Evolutionary conservation across 2,329 filamentous ascomycete species (phyloP), one percentile per base, ranked within the genome.

Genomic region (Talaromyces sp.): DNA sequence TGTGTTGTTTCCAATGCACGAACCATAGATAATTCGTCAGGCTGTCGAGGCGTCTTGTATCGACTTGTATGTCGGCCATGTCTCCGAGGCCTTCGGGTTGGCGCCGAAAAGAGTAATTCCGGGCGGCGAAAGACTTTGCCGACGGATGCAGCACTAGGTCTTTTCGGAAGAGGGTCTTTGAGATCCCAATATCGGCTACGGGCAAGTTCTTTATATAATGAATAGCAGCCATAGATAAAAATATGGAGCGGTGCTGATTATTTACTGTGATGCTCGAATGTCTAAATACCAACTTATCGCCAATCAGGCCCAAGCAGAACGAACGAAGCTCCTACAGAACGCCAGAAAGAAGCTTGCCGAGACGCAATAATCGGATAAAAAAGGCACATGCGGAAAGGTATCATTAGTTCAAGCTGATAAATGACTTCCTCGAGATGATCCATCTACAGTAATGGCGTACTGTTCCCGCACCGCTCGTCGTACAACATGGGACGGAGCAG

Each of bases 401-500:
- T 24, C 19, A 46, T 38, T 46, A 46, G n/a, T 46, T 46, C 43
- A 46, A 24, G 43, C 21, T 4, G 43, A 11, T 24, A 21, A 24
- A 46, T 24, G 19, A 9, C 21, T 24, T 24, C 19, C 24, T 5
- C n/a, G 43, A 46, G n/a, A 46, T 13, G 43, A 24, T 21, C 19
- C 8, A 46, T 46, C 43, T 10, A 46, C 43, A 24, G 11, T 46
- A 5, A 52, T 52, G 31, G 21, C 51, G 14, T 60, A 60, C 32
- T 60, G 58, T 26, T 60, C 58, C 13, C 58, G 58, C 13, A 60
- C 53, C 14, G 58, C 51, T 26, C 26, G 58, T 50, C 73, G 69
- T 73, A 76, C 76, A 13, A 75, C 55, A 21, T 73, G 69, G 13
- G 54, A 38, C 1, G 74, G 73, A 17, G 73, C 73, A n/a, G 72